Conservation (phyloP, 148 eudicot genomes). For the Rhododendron mucronatum region DNA sequence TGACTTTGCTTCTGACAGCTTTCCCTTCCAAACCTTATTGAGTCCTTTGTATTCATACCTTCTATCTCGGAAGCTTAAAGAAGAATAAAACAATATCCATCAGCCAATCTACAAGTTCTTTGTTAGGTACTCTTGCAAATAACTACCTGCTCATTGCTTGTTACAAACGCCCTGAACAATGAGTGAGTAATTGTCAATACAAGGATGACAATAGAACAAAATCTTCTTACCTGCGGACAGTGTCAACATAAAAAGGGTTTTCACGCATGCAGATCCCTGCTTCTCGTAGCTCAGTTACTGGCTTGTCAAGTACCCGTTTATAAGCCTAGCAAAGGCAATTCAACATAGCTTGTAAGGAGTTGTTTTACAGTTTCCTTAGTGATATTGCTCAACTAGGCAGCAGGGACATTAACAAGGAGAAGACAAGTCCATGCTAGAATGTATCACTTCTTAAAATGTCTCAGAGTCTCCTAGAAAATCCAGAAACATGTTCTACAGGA, state of each 20-base stretch:
- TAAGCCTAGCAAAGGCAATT: constrained; percentile 52
- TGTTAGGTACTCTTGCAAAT: constrained; percentile 2
- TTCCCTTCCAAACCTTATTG: constrained; percentile 97
- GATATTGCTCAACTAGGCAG: neutral
- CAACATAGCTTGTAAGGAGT: constrained; percentile 14
- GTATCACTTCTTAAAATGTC: neutral
- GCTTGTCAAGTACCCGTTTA: constrained; percentile 88
- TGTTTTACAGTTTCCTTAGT: neutral
- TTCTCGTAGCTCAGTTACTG: constrained; percentile 84
- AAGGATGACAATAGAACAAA: neutral
- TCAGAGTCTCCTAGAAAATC: too few relatives aligned
- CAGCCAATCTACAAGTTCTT: neutral
- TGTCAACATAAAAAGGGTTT: constrained; percentile 95
- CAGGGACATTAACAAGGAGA: neutral
- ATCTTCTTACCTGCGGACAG: constrained; percentile 83
- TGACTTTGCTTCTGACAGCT: constrained; percentile 86
- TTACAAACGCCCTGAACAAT: neutral
- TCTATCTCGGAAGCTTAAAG: constrained; percentile 89
- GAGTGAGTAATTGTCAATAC: neutral
- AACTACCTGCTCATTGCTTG: neutral
- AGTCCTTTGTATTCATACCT: constrained; percentile 98
- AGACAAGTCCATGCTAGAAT: neutral
- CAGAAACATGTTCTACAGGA: neutral
- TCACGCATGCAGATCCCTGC: constrained; percentile 99
- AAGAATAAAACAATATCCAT: constrained; percentile 12